These are phyloP conservation scores for Saccharum hybrid DNA, from an alignment of 202 grass and related monocot species.

Conservation along the genomic window DNA sequence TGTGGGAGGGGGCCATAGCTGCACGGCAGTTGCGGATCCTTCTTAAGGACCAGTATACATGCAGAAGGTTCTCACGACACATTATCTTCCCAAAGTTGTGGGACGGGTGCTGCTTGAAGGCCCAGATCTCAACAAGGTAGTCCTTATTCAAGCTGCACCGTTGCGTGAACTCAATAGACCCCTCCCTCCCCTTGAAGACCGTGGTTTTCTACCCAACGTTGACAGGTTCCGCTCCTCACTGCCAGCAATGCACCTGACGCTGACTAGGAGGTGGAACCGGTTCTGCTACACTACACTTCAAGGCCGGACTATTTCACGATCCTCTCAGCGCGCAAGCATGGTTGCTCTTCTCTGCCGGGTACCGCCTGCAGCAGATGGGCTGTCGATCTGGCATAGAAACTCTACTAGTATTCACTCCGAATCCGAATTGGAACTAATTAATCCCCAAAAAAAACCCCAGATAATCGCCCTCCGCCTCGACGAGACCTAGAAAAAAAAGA, in stretches of 20 bases:
- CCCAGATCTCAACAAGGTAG: slow-evolving; percentile 32
- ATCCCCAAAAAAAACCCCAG: too few species aligned
- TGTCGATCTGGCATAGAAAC: background rate
- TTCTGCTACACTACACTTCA: background rate
- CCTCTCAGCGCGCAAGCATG: background rate
- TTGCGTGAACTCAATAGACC: background rate
- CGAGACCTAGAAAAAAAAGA: background rate
- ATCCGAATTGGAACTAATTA: background rate
- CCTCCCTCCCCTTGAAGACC: background rate
- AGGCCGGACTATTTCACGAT: background rate
- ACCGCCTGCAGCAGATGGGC: background rate
- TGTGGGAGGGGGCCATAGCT: background rate
- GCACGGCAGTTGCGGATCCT: background rate
- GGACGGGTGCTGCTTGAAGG: background rate
- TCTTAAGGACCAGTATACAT: background rate
- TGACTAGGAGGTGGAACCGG: background rate
- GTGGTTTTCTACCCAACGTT: background rate
- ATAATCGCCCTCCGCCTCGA: background rate
- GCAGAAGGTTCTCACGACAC: background rate
- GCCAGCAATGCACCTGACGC: background rate
- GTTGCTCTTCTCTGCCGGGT: background rate
- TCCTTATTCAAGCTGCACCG: background rate
- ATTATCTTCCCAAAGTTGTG: background rate
- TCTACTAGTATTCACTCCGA: background rate
- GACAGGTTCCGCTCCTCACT: background rate